phyloP scores from a whole-genome alignment of 2,329 filamentous ascomycete genomes.

The Phoma sp. region DNA sequence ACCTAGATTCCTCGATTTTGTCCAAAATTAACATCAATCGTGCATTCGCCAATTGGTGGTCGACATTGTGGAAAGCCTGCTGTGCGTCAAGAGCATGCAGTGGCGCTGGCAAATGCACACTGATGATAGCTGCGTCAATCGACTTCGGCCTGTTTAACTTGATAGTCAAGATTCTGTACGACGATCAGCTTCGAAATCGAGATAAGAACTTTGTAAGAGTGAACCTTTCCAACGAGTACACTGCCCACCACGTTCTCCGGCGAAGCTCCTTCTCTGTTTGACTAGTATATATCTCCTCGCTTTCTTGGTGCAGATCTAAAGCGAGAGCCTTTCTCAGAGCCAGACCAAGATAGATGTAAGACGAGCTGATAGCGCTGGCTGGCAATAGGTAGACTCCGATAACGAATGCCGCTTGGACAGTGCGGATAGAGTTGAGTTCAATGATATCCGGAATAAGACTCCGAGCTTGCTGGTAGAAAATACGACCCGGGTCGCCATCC shows the following conservation, averaged over 20 bases:
- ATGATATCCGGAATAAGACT: conserved; percentile 6
- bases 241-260: conserved; percentile 6
- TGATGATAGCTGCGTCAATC: neutral
- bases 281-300: neutral
- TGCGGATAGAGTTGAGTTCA: conserved; percentile 9
- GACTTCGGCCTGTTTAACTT: conserved; percentile 7
- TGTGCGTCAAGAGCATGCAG: neutral
- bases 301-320: conserved; percentile 4
- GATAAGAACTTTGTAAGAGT: too few species aligned
- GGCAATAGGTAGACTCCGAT: conserved; percentile 8
- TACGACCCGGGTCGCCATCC: conserved; percentile 6
- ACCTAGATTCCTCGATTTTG: conserved; percentile 1
- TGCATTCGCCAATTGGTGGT: conserved; percentile 7
- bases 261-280: conserved; percentile 6
- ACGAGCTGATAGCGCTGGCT: conserved; percentile 8
- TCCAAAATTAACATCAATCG: conserved; percentile 10
- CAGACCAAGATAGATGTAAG: conserved; percentile 8
- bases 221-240: conserved; percentile 7
- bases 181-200: neutral
- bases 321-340: conserved; percentile 8
- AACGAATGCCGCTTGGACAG: conserved; percentile 7
- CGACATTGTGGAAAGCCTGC: conserved; percentile 8
- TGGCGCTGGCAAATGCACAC: neutral
- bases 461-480: conserved; percentile 7
- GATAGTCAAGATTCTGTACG: neutral